Evolutionary conservation across 768 basidiomycete species (phyloP).

Genomic region (Gloeostereum incarnatum): DNA sequence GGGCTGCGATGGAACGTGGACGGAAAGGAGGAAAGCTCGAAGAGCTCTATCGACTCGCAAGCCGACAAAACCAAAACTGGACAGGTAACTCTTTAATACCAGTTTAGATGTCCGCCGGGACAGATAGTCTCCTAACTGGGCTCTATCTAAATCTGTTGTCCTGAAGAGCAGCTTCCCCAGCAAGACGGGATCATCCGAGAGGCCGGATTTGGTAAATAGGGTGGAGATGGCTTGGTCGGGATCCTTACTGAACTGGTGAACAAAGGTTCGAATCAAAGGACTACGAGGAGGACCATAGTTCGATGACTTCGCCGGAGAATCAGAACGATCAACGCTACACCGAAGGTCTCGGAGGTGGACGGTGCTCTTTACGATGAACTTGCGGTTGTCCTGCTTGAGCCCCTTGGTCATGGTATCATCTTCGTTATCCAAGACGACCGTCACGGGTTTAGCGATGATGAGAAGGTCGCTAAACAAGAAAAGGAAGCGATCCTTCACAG

Average conservation of each 20-base stretch:
- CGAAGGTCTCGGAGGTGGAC: constrained; percentile 66
- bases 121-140: constrained; percentile 78
- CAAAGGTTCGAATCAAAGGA: constrained; percentile 61
- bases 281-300: constrained; percentile 33
- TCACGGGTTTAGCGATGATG: constrained; percentile 85
- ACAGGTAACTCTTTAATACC: constrained; percentile 77
- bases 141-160: constrained; percentile 74
- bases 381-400: constrained; percentile 59
- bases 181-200: constrained; percentile 57
- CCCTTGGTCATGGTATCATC: constrained; percentile 53
- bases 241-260: constrained; percentile 71
- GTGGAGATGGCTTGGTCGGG: constrained; percentile 71
- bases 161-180: constrained; percentile 77
- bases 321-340: constrained; percentile 62
- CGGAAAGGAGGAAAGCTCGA: constrained; percentile 78
- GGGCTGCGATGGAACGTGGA: constrained; percentile 42
- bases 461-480: constrained; percentile 97
- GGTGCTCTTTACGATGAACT: constrained; percentile 85
- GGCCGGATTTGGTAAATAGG: constrained; percentile 54
- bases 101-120: constrained; percentile 62
- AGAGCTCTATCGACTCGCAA: constrained; percentile 84
- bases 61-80: constrained; percentile 78
- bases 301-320: constrained; percentile 36
- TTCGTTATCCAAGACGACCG: constrained; percentile 45
- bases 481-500: constrained; percentile 91